Evolutionary conservation across 2,329 filamentous ascomycete species (phyloP).

Genomic region (Penicillium sp.): DNA sequence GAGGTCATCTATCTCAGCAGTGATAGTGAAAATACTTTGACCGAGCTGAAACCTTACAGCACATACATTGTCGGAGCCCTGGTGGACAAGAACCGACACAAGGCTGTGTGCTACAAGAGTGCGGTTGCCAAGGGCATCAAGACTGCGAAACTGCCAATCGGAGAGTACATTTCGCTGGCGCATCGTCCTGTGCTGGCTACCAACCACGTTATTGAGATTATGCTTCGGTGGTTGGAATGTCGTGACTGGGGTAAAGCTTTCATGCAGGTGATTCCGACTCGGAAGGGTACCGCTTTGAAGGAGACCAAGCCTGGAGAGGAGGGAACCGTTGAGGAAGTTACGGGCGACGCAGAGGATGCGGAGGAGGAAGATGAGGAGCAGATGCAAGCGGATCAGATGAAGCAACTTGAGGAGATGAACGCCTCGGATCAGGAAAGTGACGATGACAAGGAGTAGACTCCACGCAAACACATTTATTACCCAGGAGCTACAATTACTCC

Average conservation of each 20-base stretch:
- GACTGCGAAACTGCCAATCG: constrained; percentile 90
- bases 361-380: constrained; percentile 14
- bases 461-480: not conserved
- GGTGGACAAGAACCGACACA: constrained; percentile 95
- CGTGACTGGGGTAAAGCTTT: constrained; percentile 93
- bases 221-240: constrained; percentile 87
- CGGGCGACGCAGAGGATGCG: constrained; percentile 24
- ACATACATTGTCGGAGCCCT: constrained; percentile 93
- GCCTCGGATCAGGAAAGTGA: constrained; percentile 1
- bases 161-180: constrained; percentile 90
- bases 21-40: constrained; percentile 84
- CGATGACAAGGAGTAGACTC: constrained; percentile 3
- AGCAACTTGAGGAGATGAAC: constrained; percentile 7
- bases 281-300: constrained; percentile 78
- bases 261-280: constrained; percentile 80
- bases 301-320: constrained; percentile 22
- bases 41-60: constrained; percentile 80
- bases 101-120: constrained; percentile 85
- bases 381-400: constrained; percentile 2
- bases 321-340: constrained; percentile 11
- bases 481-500: not conserved
- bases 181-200: constrained; percentile 85
- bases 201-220: constrained; percentile 96
- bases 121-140: constrained; percentile 75
- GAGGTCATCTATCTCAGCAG: constrained; percentile 86